A percentile compares a stretch with the other conserved stretches of the same genome.
phyloP scores from a whole-genome alignment of 495 filamentous ascomycete genomes.

The Diplogelasinospora grovesii region DNA sequence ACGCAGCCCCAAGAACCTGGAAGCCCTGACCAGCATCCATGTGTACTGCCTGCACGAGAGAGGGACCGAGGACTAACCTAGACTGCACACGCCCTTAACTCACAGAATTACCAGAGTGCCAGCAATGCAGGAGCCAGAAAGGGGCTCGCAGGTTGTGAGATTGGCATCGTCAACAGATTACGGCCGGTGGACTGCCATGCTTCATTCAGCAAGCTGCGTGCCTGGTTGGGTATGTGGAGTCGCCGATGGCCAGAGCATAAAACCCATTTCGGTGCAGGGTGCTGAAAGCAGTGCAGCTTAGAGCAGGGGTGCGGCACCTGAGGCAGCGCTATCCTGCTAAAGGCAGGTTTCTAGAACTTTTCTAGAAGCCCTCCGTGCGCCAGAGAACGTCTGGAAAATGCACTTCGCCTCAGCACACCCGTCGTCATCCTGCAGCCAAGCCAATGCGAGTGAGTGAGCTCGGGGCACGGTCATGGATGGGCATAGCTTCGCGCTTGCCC shows the following conservation, averaged over 20 bases:
- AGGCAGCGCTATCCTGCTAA: slow-evolving; percentile 1
- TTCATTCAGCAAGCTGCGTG: slow-evolving; percentile 12
- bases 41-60: no score
- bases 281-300: background rate
- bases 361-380: slow-evolving; percentile 15
- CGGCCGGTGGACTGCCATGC: no score
- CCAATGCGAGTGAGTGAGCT: slow-evolving; percentile 10
- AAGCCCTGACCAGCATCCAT: no score
- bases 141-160: slow-evolving; percentile 4
- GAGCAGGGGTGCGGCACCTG: slow-evolving; percentile 15
- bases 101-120: background rate
- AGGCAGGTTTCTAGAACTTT: slow-evolving; percentile 20
- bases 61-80: background rate
- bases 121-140: slow-evolving; percentile 8
- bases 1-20: no score
- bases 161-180: background rate
- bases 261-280: slow-evolving; percentile 10
- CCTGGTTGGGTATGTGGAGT: slow-evolving; percentile 13
- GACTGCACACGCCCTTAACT: no score
- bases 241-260: slow-evolving; percentile 18
- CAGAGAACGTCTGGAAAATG: slow-evolving; percentile 9
- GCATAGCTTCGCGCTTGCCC: no score
- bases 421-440: slow-evolving; percentile 9
- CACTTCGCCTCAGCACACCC: slow-evolving; percentile 6
- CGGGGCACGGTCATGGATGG: slow-evolving; percentile 1